These are phyloP conservation scores for Stachybotrys chlorohalonatus DNA, from an alignment of 2,329 filamentous ascomycete species.

Conservation along the genomic window DNA sequence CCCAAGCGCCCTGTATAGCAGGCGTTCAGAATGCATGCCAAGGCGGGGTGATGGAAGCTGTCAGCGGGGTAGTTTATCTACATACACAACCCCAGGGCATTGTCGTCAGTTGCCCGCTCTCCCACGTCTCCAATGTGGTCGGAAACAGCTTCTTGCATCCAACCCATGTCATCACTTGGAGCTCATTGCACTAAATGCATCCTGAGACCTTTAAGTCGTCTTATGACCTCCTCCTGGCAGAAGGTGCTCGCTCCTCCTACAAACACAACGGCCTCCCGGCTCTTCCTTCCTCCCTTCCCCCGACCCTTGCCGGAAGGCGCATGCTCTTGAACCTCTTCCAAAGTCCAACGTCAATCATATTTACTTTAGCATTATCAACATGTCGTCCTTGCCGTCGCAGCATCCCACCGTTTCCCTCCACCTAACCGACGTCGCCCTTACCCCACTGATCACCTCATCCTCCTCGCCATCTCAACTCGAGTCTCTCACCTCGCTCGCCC, in stretches of 20 bases:
- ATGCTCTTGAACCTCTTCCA: not conserved
- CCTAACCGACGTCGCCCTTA: slow-evolving; percentile 47
- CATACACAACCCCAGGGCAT: not conserved
- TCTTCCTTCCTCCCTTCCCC: not conserved
- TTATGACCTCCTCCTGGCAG: not conserved
- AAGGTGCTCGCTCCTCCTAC: not conserved
- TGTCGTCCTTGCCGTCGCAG: slow-evolving; percentile 33
- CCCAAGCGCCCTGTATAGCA: not conserved
- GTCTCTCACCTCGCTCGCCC: slow-evolving; percentile 43
- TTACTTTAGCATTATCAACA: slow-evolving; percentile 10
- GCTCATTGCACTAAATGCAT: not conserved
- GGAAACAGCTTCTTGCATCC: not conserved
- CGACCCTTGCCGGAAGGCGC: not conserved
- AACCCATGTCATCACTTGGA: not conserved
- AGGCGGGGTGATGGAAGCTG: not conserved
- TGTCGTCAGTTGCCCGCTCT: not conserved
- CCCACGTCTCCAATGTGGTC: not conserved
- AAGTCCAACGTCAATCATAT: not conserved
- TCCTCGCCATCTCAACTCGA: slow-evolving; percentile 32
- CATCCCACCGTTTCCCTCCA: slow-evolving; percentile 44
- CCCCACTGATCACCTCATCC: slow-evolving; percentile 47
- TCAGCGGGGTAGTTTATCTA: not conserved
- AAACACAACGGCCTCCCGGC: not conserved
- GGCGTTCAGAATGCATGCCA: not conserved
- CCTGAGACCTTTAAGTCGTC: not conserved